Base-by-base conservation (phyloP, 2,329 filamentous ascomycete species). In the Colletotrichum godetiae region DNA sequence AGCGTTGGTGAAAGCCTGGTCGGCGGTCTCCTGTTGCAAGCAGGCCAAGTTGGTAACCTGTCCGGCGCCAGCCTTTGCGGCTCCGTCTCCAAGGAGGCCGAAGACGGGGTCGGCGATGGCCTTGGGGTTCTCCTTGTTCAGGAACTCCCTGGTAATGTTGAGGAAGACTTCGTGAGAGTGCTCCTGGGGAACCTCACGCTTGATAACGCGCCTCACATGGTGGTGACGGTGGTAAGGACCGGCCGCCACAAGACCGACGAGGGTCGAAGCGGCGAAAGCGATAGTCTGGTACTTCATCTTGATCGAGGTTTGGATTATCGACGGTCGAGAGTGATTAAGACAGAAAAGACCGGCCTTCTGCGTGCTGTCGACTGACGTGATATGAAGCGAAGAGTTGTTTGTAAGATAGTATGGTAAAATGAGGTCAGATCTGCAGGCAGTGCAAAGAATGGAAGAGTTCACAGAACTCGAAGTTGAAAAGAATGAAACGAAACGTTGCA, bases 1-100 rank as follows among this genome's bases (percentile, higher is more conserved):
- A 37, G 88, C 88, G 75, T 90, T 90, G 79, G 88, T 90, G 80
- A 90, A 90, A 27, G 89, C 88, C 80, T 89, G 88, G 74, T 90
- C 89, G 13, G 89, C 88, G 46, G 86, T 86, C 62, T 84, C 84
- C 77, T 86, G 84, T 78, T 86, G 84, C 66, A 86, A 75, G 69
- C 84, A 86, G 78, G 85, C 84, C 22, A 85, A 78, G 76, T 86
- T 82, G 64, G 80, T 78, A 57, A 85, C 82, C 19, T 77, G 56
- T 35, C 76, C 76, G 22, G 82, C 80, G 49, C 85, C 72, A 5
- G 78, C 78, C 4, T 83, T 81, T 0, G 86, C 89, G 2, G 89
- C 87, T 7, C 82, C 84, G 72, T 87, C 84, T 70, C 90, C 90
- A 4, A 87, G 82, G 8, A 87, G 83, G 55, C 82, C 85, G 76